Evolutionary conservation across 805 yeast genomes (phyloP), one percentile per base, ranked within the genome.

Genomic region (Ogataea sp.): DNA sequence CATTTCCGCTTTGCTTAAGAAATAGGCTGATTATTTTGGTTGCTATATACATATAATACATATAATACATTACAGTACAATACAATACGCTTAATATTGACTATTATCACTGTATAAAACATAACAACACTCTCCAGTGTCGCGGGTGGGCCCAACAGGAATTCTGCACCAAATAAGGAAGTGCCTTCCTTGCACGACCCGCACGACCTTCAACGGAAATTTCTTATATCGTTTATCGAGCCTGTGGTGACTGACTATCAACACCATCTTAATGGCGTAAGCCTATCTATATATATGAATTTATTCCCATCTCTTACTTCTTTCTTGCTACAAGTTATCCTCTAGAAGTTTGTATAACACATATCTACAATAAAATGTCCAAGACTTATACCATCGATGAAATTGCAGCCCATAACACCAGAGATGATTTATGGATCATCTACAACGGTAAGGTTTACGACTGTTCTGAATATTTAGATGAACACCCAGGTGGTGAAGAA

Each of bases 361-460:
- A 6, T 18, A 17, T 15, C 21, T n/a, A 14, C 6, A 15, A 34
- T 21, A 53, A 15, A 29, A 70, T 70, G 76, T 61, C 73, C 40
- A 73, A 72, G 54, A 63, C 67, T 29, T 78, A 58, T 65, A 75
- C 82, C 28, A 71, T 68, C 48, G 83, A 78, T 43, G 85, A 88
- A 58, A 77, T 88, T 39, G 71, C 79, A 25, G 56, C 69, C 49
- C 97, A 89, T 70, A 78, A 75, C 58, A 67, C 76, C n/a, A 73
- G 79, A 32, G 83, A 80, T 15, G 87, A 84, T 50, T 63, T 86
- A 32, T 90, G 96, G 95, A 77, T 90, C 69, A 72, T 86, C 40
- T 70, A 86, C 43, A 80, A 86, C 50, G 86, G 82, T 42, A 79
- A 80, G 49, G 95, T 90, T 6, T 86, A 80, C 58, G 81, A 86